These are phyloP conservation scores for Lipomyces lipofer DNA, from an alignment of 805 yeast genomes.

Conservation along the genomic window DNA sequence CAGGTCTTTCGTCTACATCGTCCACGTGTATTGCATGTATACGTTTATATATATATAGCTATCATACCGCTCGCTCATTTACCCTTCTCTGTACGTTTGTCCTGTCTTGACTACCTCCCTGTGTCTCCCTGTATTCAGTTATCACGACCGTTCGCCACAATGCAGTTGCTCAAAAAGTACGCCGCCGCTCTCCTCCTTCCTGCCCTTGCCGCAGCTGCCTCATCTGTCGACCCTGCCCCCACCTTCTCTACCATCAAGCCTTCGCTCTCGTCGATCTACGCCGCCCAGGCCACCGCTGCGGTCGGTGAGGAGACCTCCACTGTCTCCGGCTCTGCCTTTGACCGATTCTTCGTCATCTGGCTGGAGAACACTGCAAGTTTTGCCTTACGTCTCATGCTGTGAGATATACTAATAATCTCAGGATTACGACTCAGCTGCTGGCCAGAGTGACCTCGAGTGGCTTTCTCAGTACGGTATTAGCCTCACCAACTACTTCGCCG, in stretches of 20 bases:
- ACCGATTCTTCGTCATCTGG: slow-evolving; percentile 49
- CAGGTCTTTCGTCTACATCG: no score
- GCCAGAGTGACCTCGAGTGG: slow-evolving; percentile 46
- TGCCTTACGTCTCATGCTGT: neutral
- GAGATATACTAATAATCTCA: neutral
- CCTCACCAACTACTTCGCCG: slow-evolving; percentile 53
- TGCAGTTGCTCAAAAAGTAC: slow-evolving; percentile 1
- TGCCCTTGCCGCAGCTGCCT: slow-evolving; percentile 27
- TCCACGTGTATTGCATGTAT: no score
- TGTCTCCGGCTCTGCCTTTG: slow-evolving; percentile 45
- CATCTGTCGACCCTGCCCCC: slow-evolving; percentile 34
- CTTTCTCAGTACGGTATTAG: slow-evolving; percentile 49
- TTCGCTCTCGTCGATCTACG: slow-evolving; percentile 38
- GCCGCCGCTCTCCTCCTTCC: slow-evolving; percentile 5
- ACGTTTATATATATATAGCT: no score
- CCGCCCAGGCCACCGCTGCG: slow-evolving; percentile 37
- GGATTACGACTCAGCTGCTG: slow-evolving; percentile 52
- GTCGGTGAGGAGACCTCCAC: slow-evolving; percentile 39
- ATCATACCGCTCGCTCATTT: no score
- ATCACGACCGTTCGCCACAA: no score
- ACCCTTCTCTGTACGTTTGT: no score
- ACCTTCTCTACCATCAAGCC: slow-evolving; percentile 41
- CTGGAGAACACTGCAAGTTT: slow-evolving; percentile 49
- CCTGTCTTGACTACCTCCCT: no score
- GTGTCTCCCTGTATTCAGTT: no score